A percentile compares a stretch with the other conserved stretches of the same genome.
phyloP scores from a whole-genome alignment of 805 yeast species.

The Yamadazyma paraphyllophila region DNA sequence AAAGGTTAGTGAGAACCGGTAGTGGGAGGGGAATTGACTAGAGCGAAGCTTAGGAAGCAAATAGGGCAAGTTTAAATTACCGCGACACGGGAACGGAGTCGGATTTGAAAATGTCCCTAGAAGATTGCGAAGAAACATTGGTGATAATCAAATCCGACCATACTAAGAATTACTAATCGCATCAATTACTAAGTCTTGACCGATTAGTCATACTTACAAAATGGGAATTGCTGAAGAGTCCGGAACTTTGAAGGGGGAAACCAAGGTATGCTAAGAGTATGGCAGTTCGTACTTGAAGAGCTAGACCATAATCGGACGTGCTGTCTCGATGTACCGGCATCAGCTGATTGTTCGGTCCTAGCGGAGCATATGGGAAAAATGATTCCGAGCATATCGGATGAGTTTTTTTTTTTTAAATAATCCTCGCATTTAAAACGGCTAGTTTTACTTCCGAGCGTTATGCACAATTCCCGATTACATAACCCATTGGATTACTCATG shows the following conservation, averaged over 20 bases:
- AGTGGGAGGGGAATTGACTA: too few species aligned
- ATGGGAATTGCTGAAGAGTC: neutral
- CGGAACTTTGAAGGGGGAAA: neutral
- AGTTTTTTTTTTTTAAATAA: neutral
- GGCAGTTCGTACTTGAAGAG: too few species aligned
- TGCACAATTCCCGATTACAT: neutral
- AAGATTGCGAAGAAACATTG: neutral
- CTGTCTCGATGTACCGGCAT: neutral
- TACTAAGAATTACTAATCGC: neutral
- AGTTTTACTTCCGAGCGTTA: constrained; percentile 1
- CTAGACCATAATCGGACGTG: too few species aligned
- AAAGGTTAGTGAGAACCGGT: too few species aligned
- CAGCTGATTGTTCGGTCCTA: neutral
- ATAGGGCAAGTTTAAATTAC: too few species aligned
- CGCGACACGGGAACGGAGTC: neutral
- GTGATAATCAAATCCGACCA: neutral
- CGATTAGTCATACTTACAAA: neutral
- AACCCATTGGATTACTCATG: neutral
- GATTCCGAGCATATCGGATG: neutral
- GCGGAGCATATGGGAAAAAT: neutral
- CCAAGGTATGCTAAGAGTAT: neutral
- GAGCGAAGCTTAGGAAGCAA: too few species aligned
- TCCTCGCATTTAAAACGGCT: neutral
- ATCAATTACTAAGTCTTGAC: neutral
- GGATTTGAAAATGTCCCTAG: neutral